Base-by-base conservation (phyloP, 352 stramenopile genomes). In the Aphanomyces euteiches region DNA sequence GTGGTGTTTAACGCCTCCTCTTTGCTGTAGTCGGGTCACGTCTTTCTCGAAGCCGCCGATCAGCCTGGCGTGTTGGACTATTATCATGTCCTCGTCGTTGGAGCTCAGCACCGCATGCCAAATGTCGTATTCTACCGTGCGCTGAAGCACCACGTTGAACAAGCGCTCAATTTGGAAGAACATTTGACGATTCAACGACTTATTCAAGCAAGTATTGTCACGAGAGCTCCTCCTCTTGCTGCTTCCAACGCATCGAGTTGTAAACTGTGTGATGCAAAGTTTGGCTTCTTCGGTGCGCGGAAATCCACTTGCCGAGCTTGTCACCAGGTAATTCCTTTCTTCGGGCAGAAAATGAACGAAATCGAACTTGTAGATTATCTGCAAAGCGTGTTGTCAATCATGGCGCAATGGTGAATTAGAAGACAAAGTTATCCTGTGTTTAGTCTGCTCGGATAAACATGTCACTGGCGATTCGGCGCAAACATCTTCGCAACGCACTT, bases 21-120 rank as follows among this genome's bases (percentile, higher is more conserved):
- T 61, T 64, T 39, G 19, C 7, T 45, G 17, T 70, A 70, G 64
- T 70, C 64, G 48, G 64, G 64, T 28, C 64, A 70, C 36, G 64
- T 70, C 21, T 70, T 70, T 19, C 28, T 70, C 36, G 64, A 70
- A 41, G 38, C 43, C 5, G 63, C 48, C 15, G 12, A 41, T 8
- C 36, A 61, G 28, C 47, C 47, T 8, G 64, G 43, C 19, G 56
- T 70, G 17, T 56, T 70, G 19, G 64, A 70, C 54, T 70, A 61
- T 47, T 70, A 70, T 37, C 53, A 70, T 40, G 64, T 70, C 3
- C n/a, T 70, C 36, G 47, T 54, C 7, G 64, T 45, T 15, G 43
- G 28, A 15, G 47, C 43, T 15, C 12, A 19, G 19, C 47, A 15
- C n/a, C 37, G 53, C 39, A 56, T 70, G 19, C 64, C 64, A 5